These are phyloP conservation scores for Trichothecium sympodiale DNA, from an alignment of 2,329 filamentous ascomycete species.

Conservation along the genomic window DNA sequence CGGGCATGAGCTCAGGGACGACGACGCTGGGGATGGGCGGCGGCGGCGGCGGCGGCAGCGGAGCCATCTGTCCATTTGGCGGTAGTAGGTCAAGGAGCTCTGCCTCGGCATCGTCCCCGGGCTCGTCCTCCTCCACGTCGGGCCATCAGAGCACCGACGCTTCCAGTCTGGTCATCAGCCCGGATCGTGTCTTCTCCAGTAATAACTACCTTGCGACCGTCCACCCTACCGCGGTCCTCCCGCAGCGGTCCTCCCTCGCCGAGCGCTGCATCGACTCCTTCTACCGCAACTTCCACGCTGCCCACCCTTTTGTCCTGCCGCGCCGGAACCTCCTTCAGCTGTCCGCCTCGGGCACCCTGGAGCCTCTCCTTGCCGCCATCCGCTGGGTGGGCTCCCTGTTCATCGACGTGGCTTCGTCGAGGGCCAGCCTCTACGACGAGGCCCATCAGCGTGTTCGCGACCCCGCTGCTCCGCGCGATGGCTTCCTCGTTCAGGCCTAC, in stretches of 20 bases:
- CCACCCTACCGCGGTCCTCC: too few relatives aligned
- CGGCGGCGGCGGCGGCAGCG: too few relatives aligned
- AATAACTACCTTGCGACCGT: too few relatives aligned
- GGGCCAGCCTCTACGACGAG: constrained; percentile 45
- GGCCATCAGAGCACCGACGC: neutral
- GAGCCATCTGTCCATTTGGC: constrained; percentile 20
- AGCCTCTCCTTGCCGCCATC: constrained; percentile 41
- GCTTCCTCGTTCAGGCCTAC: constrained; percentile 65
- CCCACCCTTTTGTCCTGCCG: constrained; percentile 47
- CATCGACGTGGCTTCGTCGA: constrained; percentile 32
- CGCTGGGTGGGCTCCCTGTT: constrained; percentile 47
- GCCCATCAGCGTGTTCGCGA: constrained; percentile 40
- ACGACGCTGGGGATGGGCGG: constrained; percentile 23
- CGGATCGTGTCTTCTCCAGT: neutral
- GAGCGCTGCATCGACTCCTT: constrained; percentile 47
- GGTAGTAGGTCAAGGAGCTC: constrained; percentile 1
- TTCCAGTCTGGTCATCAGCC: neutral
- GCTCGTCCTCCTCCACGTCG: neutral
- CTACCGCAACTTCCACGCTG: constrained; percentile 45
- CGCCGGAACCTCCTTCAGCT: constrained; percentile 37
- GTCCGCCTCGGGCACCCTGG: constrained; percentile 34
- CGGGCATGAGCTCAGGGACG: constrained; percentile 4
- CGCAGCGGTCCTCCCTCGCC: constrained; percentile 21
- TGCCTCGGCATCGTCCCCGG: neutral
- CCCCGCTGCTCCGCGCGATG: constrained; percentile 35